A percentile compares a stretch with the other conserved stretches of the same genome.
Evolutionary conservation across 2,329 filamentous ascomycete species (phyloP).

Genomic region (Arthrobotrys sinensis): DNA sequence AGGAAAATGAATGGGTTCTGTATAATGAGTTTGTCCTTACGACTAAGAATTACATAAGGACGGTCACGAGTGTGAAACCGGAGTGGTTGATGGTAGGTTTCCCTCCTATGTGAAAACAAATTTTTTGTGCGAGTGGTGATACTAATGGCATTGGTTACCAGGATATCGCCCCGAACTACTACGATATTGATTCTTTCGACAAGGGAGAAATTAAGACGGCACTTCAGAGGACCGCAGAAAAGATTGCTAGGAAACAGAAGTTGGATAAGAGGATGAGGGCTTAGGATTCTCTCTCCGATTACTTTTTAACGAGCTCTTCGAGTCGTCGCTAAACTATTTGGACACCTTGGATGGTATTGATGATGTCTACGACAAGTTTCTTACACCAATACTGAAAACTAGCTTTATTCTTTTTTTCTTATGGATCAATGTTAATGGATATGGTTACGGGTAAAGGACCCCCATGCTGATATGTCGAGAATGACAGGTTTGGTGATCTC

Average conservation of each 20-base stretch:
- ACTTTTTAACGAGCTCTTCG: no score
- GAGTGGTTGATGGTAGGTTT: conserved; percentile 82
- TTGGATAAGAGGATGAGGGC: conserved; percentile 32
- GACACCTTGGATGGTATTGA: background rate
- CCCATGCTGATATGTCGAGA: no score
- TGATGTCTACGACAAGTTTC: no score
- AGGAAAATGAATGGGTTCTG: conserved; percentile 95
- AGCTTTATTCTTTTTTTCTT: background rate
- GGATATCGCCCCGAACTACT: conserved; percentile 95
- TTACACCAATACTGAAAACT: no score
- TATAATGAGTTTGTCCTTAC: conserved; percentile 99
- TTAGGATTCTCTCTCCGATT: conserved; percentile 2
- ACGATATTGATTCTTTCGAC: conserved; percentile 84
- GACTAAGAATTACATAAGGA: conserved; percentile 97
- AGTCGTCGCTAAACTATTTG: background rate
- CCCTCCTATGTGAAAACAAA: conserved; percentile 71
- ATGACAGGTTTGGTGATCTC: background rate
- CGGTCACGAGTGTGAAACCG: conserved; percentile 89
- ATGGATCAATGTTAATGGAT: background rate
- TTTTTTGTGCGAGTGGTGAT: background rate
- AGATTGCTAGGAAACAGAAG: conserved; percentile 74
- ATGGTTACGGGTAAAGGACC: background rate
- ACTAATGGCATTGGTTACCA: conserved; percentile 66
- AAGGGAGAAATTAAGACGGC: conserved; percentile 87
- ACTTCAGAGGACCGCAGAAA: conserved; percentile 74